A percentile compares a stretch with the other conserved stretches of the same genome.
Evolutionary conservation across 2,329 filamentous ascomycete genomes (phyloP).

Genomic region (Fusarium graminum): DNA sequence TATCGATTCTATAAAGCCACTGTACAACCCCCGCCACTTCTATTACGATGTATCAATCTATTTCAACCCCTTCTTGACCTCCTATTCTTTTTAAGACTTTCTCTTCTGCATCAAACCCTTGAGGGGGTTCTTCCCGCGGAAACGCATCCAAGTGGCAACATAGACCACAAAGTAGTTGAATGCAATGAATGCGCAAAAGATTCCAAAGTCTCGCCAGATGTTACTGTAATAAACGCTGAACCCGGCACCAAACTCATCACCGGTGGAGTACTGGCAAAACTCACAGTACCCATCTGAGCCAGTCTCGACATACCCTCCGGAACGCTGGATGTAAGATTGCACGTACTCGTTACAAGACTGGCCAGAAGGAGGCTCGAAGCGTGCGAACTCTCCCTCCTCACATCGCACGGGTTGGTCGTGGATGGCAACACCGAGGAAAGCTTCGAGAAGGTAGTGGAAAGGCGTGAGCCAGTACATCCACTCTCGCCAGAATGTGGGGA

Average conservation of each 20-base stretch:
- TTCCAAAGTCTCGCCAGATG: constrained; percentile 75
- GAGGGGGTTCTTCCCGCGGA: constrained; percentile 56
- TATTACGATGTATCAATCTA: background rate
- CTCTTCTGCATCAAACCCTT: constrained; percentile 50
- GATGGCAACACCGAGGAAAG: constrained; percentile 67
- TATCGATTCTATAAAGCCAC: no score
- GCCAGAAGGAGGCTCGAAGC: constrained; percentile 70
- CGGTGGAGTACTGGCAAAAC: constrained; percentile 72
- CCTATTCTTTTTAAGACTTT: constrained; percentile 20
- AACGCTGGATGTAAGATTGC: constrained; percentile 62
- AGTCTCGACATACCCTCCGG: constrained; percentile 72
- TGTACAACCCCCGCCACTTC: background rate
- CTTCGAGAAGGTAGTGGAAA: constrained; percentile 75
- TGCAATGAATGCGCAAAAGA: constrained; percentile 72
- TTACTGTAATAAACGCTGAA: constrained; percentile 72
- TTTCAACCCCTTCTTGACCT: background rate
- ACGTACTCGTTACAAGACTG: constrained; percentile 73
- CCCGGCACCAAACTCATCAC: constrained; percentile 69
- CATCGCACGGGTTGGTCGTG: constrained; percentile 69
- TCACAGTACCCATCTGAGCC: constrained; percentile 70
- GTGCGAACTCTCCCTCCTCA: constrained; percentile 67
- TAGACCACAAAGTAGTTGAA: constrained; percentile 69
- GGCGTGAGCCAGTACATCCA: constrained; percentile 78
- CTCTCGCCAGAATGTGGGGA: constrained; percentile 73
- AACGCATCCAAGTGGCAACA: constrained; percentile 56